Evolutionary conservation across 2,329 filamentous ascomycete genomes (phyloP).

Genomic region (Trichoderma endophyticum): DNA sequence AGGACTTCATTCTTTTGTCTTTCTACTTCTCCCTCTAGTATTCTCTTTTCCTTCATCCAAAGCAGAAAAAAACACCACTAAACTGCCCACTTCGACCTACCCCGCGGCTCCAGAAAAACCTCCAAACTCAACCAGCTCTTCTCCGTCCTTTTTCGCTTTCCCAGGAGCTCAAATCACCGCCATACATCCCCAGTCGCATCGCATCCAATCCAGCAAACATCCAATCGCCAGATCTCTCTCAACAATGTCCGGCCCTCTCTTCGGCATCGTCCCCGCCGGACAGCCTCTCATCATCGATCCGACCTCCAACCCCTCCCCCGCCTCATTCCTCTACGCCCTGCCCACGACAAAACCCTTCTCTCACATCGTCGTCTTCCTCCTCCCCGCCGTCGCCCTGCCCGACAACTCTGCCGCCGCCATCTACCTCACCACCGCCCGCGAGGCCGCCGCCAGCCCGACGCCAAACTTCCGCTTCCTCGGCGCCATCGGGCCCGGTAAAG

Average conservation of each 20-base stretch:
- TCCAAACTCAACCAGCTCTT: neutral
- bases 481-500: constrained; percentile 84
- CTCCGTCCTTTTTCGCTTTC: neutral
- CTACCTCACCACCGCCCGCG: constrained; percentile 64
- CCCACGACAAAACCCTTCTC: constrained; percentile 57
- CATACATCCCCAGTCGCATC: neutral
- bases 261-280: constrained; percentile 60
- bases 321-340: constrained; percentile 56
- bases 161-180: neutral
- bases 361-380: constrained; percentile 84
- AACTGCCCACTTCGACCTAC: neutral
- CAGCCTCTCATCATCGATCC: constrained; percentile 55
- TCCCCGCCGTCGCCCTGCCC: constrained; percentile 74
- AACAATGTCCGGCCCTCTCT: constrained; percentile 46
- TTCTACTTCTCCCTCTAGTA: neutral
- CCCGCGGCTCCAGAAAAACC: neutral
- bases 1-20: neutral
- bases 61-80: neutral
- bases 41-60: neutral
- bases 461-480: constrained; percentile 80
- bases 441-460: constrained; percentile 39
- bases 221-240: neutral
- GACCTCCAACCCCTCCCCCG: constrained; percentile 49
- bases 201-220: neutral
- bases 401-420: constrained; percentile 79